Evolutionary conservation across 1,284 basidiomycete genomes (phyloP).

Genomic region (Ceratobasidium sp.): DNA sequence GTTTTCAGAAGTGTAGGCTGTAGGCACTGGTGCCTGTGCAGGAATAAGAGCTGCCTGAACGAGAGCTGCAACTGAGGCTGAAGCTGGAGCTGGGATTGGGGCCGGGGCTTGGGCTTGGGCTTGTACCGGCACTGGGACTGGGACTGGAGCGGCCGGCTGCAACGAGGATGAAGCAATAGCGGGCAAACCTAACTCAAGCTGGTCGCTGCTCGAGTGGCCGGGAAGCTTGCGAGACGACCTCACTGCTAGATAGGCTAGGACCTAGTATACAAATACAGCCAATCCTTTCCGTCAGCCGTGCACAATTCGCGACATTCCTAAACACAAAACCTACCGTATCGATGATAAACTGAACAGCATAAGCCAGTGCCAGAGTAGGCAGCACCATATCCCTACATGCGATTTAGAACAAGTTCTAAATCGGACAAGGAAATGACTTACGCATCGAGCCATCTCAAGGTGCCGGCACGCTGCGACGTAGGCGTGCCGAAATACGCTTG

Average conservation of each 20-base stretch:
- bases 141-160: constrained; percentile 40
- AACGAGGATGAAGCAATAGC: constrained; percentile 27
- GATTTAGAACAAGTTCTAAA: too few relatives aligned
- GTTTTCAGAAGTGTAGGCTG: constrained; percentile 70
- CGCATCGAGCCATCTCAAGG: constrained; percentile 15
- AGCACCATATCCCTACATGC: constrained; percentile 1
- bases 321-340: constrained; percentile 27
- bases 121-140: constrained; percentile 26
- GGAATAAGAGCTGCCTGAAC: constrained; percentile 51
- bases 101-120: constrained; percentile 44
- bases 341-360: constrained; percentile 25
- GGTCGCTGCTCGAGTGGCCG: too few relatives aligned
- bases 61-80: constrained; percentile 49
- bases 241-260: constrained; percentile 11
- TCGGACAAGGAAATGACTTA: background rate
- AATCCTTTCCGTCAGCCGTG: too few relatives aligned
- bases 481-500: background rate
- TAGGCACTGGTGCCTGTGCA: constrained; percentile 28
- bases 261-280: background rate
- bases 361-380: constrained; percentile 27
- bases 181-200: background rate
- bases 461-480: background rate
- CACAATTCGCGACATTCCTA: too few relatives aligned
- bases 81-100: constrained; percentile 30
- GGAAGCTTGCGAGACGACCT: constrained; percentile 1